Evolutionary conservation across 106 monocot species (phyloP), one percentile per base, ranked within the genome.

Genomic region (Vanilla planifolia): DNA sequence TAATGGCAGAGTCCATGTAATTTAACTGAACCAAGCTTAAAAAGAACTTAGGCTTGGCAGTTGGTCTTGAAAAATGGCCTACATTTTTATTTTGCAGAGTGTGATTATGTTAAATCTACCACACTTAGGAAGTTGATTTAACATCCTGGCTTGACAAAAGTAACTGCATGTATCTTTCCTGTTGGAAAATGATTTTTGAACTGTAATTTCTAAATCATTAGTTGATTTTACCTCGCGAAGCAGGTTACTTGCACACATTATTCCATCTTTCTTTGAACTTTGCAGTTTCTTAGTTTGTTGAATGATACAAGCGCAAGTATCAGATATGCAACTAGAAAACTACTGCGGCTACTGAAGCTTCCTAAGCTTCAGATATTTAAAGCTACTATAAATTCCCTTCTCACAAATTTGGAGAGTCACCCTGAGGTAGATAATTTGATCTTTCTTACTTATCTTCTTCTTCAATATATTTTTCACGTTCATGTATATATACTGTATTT

Each of bases 221-320:
- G 40, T 7, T 3, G 27, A 53, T 53, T 52, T 52, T 40, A 23
- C 0, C 25, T 53, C 29, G 11, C 20, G 52, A 53, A 30, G 29
- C 13, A 7, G 34, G 7, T 35, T 57, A 20, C 8, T 57, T 17
- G 20, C 35, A 3, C 15, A n/a, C n/a, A n/a, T n/a, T n/a, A 8
- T 9, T 35, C 20, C 17, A 33, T 57, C 20, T 20, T 1, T 40
- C 32, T 60, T 20, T 70, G 63, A 26, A 35, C 15, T 60, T 68
- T 74, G 67, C 61, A 92, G 86, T 75, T 92, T 63, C 75, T 86
- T 59, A 72, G 77, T 66, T 66, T 86, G 63, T 40, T 92, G 72
- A 72, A 52, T 69, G 83, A 86, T 67, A 39, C 58, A 40, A 75
- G 51, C 67, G 48, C 69, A 37, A 46, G 40, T 64, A 80, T 82